phyloP scores from a whole-genome alignment of 2,329 filamentous ascomycete genomes.

The Trichoderma koningii region DNA sequence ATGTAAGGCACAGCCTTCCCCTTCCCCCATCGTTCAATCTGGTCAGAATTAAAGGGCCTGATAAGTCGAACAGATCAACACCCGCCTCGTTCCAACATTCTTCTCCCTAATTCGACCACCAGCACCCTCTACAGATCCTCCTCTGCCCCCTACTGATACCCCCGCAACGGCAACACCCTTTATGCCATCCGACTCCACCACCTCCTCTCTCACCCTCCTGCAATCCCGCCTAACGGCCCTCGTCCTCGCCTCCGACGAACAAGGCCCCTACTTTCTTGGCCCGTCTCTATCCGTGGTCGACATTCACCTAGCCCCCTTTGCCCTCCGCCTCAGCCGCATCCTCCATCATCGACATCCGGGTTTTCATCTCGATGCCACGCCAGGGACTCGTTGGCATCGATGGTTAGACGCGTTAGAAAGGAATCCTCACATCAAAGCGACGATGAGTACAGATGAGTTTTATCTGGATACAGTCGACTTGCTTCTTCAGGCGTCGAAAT shows the following conservation, averaged over 20 bases:
- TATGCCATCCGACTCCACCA: neutral
- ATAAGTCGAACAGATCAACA: constrained; percentile 61
- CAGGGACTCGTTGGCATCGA: constrained; percentile 63
- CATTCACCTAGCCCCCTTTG: constrained; percentile 74
- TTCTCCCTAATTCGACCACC: constrained; percentile 69
- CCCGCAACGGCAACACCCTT: constrained; percentile 50
- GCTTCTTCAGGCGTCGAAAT: constrained; percentile 34
- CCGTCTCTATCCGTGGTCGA: constrained; percentile 64
- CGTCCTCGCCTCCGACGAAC: constrained; percentile 49
- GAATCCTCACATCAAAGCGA: constrained; percentile 64
- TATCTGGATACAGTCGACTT: constrained; percentile 62
- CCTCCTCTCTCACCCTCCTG: constrained; percentile 55
- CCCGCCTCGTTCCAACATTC: constrained; percentile 73
- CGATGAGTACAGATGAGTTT: constrained; percentile 62
- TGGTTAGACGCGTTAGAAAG: constrained; percentile 72
- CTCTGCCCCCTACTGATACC: constrained; percentile 48
- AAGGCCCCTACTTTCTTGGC: constrained; percentile 70
- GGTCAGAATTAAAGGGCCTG: neutral
- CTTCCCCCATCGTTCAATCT: too few relatives aligned
- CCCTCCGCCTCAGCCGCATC: constrained; percentile 67
- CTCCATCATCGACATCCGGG: constrained; percentile 60
- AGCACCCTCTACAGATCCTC: constrained; percentile 37
- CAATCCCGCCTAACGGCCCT: constrained; percentile 61
- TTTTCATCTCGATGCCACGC: constrained; percentile 57
- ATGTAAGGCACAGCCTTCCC: constrained; percentile 53